Evolutionary conservation across 78 protist genomes (phyloP), one percentile per base, ranked within the genome.

Genomic region (Dictyostelium discoideum): DNA sequence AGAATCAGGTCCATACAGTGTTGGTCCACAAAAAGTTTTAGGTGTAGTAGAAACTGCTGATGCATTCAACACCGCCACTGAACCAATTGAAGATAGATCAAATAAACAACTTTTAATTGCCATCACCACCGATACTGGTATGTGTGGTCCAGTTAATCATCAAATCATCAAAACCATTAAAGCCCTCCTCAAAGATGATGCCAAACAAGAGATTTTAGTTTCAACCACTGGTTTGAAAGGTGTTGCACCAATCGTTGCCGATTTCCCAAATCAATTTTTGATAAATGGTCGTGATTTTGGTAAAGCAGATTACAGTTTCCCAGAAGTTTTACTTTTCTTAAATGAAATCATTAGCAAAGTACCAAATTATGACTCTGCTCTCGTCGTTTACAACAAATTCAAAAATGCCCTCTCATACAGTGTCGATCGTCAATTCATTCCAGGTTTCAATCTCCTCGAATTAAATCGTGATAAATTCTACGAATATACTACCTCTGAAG

Each of bases 71-170:
- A 39, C 60, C 26, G 9, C 81, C 69, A 50, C 57, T 10, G 65
- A 88, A 73, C 78, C 93, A 16, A 82, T 67, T 26, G 93, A 88
- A 40, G 85, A 78, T 11, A 65, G 93, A 54, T 88, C 92, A 69
- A 13, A 42, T 48, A 93, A 93, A 77, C 63, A 80, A 54, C n/a
- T 93, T 11, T 22, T 93, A 42, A 73, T 93, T 73, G 93, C 89
- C n/a, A 37, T 85, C 85, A 86, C 93, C 85, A 93, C 96, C 80
- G 96, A 93, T 78, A 93, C 92, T 80, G 96, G 96, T 93, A 85
- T 93, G 92, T 93, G 96, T 86, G 96, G 96, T 85, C 89, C 93
- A 81, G 93, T 93, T 29, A 93, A 93, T 72, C 92, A 85, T 39
- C 80, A 78, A 67, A 85, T 93, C 48, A n/a, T 93, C 50, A 84